phyloP scores from a whole-genome alignment of 129 eudicot genomes.

The Apium graveolens region DNA sequence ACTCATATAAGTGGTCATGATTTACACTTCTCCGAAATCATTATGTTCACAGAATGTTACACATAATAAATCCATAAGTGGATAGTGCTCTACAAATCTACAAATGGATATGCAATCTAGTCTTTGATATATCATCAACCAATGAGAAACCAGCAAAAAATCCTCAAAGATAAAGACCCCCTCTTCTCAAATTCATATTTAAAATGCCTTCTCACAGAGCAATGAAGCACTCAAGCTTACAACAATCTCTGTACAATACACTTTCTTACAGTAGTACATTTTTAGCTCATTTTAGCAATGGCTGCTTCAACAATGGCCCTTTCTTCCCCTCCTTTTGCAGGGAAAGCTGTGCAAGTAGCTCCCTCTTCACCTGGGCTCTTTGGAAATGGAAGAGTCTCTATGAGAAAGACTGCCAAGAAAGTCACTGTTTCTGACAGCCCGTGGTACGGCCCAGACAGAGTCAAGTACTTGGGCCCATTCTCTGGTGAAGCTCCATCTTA shows the following conservation, averaged over 20 bases:
- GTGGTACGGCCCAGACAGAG: background rate
- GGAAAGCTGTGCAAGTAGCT: conserved; percentile 4
- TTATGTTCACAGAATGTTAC: too few species aligned
- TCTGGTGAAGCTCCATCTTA: background rate
- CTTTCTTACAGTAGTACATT: background rate
- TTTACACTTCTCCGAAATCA: too few species aligned
- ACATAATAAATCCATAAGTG: background rate
- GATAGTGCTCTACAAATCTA: too few species aligned
- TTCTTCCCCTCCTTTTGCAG: background rate
- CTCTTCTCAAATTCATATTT: background rate
- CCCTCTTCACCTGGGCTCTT: background rate
- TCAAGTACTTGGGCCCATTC: conserved; percentile 9
- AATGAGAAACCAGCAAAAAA: background rate
- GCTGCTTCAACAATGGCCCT: conserved; percentile 4
- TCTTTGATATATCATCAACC: background rate
- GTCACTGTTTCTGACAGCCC: background rate
- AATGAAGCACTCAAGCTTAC: background rate
- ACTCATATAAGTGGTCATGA: too few species aligned
- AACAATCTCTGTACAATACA: background rate
- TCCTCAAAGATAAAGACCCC: background rate
- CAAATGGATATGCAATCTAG: background rate
- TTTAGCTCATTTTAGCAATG: background rate
- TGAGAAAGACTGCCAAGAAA: background rate
- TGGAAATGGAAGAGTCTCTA: conserved; percentile 1
- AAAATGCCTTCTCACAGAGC: background rate